These are phyloP conservation scores for Suillus fuscotomentosus DNA, from an alignment of 768 basidiomycete genomes.

Conservation along the genomic window DNA sequence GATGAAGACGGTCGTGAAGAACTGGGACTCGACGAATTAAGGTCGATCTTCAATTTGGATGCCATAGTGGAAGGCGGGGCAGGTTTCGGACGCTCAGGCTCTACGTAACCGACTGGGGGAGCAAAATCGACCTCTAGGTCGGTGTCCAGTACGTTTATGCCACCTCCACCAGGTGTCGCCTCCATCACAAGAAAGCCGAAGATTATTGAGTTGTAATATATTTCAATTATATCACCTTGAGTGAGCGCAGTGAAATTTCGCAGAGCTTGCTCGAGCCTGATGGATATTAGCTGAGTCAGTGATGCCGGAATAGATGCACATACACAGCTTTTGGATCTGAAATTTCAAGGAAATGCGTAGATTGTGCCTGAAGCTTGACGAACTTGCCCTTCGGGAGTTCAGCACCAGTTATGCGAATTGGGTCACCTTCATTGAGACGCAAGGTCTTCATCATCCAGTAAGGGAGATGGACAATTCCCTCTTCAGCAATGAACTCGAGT, in stretches of 20 bases:
- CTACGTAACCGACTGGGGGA: slow-evolving; percentile 88
- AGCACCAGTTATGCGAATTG: slow-evolving; percentile 87
- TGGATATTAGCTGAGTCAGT: not conserved
- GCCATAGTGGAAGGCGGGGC: slow-evolving; percentile 90
- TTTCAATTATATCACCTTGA: slow-evolving; percentile 97
- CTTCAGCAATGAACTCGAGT: slow-evolving; percentile 97
- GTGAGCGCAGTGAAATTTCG: slow-evolving; percentile 91
- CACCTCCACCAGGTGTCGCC: slow-evolving; percentile 78
- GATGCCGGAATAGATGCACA: slow-evolving; percentile 29
- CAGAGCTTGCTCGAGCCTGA: slow-evolving; percentile 89
- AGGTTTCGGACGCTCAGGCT: slow-evolving; percentile 85
- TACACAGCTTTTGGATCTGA: slow-evolving; percentile 98
- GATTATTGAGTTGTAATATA: slow-evolving; percentile 93
- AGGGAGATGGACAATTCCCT: slow-evolving; percentile 92
- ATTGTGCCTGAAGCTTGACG: slow-evolving; percentile 96
- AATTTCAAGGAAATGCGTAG: slow-evolving; percentile 92
- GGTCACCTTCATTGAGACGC: slow-evolving; percentile 90
- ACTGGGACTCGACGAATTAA: slow-evolving; percentile 82
- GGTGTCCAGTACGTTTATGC: slow-evolving; percentile 89
- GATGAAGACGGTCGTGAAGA: slow-evolving; percentile 81
- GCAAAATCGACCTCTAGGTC: slow-evolving; percentile 99
- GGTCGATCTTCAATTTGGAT: slow-evolving; percentile 92
- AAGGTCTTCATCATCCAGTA: slow-evolving; percentile 99
- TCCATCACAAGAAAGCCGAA: slow-evolving; percentile 98
- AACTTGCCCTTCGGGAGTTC: slow-evolving; percentile 90